Evolutionary conservation across 225 moss, liverwort and hornwort species (phyloP).

Genomic region (Lunularia cruciata): DNA sequence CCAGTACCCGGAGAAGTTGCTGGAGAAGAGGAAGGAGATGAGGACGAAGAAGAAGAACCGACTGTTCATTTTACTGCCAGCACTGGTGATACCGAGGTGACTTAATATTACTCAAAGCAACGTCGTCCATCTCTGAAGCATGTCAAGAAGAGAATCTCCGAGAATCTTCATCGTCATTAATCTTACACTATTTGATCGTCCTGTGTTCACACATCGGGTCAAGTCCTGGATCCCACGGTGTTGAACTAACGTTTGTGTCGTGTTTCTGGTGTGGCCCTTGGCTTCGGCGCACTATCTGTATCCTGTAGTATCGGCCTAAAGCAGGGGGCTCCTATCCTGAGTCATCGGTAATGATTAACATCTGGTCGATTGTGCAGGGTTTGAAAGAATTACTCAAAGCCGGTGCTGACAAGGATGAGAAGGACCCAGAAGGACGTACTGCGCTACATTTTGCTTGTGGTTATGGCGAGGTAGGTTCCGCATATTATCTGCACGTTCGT

Average conservation of each 20-base stretch:
- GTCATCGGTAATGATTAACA: too few species aligned
- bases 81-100: conserved; percentile 90
- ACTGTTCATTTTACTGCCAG: conserved; percentile 94
- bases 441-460: conserved; percentile 97
- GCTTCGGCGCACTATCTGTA: too few species aligned
- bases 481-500: too few species aligned
- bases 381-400: conserved; percentile 73
- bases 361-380: conserved; percentile 43
- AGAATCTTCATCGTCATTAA: background rate
- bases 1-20: conserved; percentile 54
- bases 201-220: too few species aligned
- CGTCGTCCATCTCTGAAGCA: background rate
- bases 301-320: too few species aligned
- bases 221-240: too few species aligned
- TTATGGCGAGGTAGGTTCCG: conserved; percentile 99
- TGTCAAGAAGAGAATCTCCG: background rate
- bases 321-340: too few species aligned
- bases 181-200: too few species aligned
- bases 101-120: background rate
- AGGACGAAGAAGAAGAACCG: conserved; percentile 84
- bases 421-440: conserved; percentile 92
- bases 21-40: conserved; percentile 72
- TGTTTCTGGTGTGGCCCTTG: too few species aligned
- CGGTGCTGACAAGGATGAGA: conserved; percentile 98
- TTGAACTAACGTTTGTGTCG: too few species aligned